phyloP scores from a whole-genome alignment of 1,284 basidiomycete genomes.

The Trichosporon sp. region DNA sequence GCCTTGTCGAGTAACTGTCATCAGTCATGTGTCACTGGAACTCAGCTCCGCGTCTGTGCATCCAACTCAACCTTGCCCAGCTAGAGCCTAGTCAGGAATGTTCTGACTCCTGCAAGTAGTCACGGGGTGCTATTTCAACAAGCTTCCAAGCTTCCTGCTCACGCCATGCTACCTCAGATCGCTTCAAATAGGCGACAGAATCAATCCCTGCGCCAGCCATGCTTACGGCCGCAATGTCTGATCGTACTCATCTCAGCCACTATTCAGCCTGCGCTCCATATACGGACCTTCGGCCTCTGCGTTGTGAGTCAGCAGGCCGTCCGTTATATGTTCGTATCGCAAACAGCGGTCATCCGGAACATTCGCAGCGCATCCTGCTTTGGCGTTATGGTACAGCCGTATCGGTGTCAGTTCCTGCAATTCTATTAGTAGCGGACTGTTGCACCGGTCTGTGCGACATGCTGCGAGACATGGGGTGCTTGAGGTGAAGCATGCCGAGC shows the following conservation, averaged over 20 bases:
- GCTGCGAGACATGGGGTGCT: not conserved
- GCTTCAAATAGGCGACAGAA: not conserved
- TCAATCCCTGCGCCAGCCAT: not conserved
- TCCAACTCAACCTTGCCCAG: not conserved
- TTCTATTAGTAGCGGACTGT: not conserved
- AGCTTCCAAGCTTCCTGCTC: too few species aligned
- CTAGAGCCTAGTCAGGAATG: not conserved
- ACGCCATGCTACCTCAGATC: too few species aligned
- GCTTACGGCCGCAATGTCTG: too few species aligned
- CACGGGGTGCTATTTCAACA: not conserved
- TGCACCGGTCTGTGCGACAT: too few species aligned
- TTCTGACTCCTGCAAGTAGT: not conserved
- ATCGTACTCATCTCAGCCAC: not conserved
- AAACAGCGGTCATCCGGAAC: too few species aligned
- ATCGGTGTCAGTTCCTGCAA: not conserved
- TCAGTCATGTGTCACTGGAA: conserved; percentile 2
- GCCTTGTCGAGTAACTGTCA: not conserved
- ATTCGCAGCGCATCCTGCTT: too few species aligned
- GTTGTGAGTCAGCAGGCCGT: too few species aligned
- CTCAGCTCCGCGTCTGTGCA: not conserved
- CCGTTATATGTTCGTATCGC: too few species aligned
- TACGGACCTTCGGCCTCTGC: too few species aligned
- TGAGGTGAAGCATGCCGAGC: not conserved
- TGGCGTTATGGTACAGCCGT: too few species aligned
- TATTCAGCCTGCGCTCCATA: not conserved